Base-by-base conservation (phyloP, 768 basidiomycete genomes). In the Sarcodon sp. region DNA sequence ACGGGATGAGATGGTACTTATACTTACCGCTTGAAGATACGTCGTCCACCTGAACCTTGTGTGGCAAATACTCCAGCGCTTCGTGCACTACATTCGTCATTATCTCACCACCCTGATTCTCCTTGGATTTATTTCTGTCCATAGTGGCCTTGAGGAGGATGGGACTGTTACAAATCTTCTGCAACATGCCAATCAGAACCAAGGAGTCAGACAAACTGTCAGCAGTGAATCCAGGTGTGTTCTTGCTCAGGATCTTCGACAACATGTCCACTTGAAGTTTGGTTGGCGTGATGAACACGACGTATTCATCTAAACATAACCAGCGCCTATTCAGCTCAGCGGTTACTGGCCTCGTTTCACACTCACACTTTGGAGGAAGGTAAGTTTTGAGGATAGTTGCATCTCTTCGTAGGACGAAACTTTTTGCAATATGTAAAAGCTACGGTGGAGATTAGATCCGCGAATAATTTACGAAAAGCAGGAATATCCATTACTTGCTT, bases 221-320 rank as follows among this genome's bases (percentile, higher is more conserved):
- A 54, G 81, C 72, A 27, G 83, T 74, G 6, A 93, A 66, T 51
- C 83, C 77, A 27, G 92, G 62, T 50, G 77, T 77, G 45, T 80
- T 77, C 0, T 82, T 79, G 31, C 78, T 71, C 6, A 99, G 74
- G 9, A 97, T 79, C 38, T 72, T 79, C 8, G 70, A 66, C 57
- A 92, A 90, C 56, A 98, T 83, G 10, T 76, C 69, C 6, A 87
- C 63, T 56, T 99, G 94, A 13, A 96, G 66, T n/a, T 65, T 44
- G 0, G 91, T 92, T 0, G 96, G 94, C 5, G 81, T 80, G 32
- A 96, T 72, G 61, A 98, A 98, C n/a, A 98, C 81, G n/a, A 94
- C 86, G 59, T 94, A 97, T 79, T 99, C 96, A 59, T 87, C 94
- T 98, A 21, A 27, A 27, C 15, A 16, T 13, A 33, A 4, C 35